Base-by-base conservation (phyloP, 345 rosid species). In the Mercurialis annua region DNA sequence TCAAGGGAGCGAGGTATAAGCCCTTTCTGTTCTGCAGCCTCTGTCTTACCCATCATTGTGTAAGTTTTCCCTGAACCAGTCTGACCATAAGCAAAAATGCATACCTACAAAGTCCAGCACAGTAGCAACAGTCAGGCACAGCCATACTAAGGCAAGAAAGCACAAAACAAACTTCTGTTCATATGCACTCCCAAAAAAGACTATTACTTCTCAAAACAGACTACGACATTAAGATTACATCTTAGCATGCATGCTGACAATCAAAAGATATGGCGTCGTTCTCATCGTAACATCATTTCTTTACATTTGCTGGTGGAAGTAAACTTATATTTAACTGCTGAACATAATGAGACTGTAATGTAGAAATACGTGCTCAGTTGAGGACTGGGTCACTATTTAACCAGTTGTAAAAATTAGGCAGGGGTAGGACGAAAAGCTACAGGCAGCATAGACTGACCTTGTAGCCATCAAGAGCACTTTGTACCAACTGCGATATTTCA, bases 21-120 rank as follows among this genome's bases (percentile, higher is more conserved):
- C n/a, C 99, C 99, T 72, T 86, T 86, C 71, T 83, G 83, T 34
- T 84, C 90, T 33, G 78, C 57, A 21, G 76, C 73, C 64, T 85
- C 92, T 47, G 97, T 90, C 76, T 84, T 91, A 49, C 99, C 99
- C 98, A 94, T 87, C 99, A 94, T 94, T 9, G 99, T 94, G 69
- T 94, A 91, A 6, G 99, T 94, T 80, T 94, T 91, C 1, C 99
- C 99, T 2, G 99, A 94, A 40, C 99, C 99, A 2, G 99, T 94
- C 65, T 94, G 98, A 42, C 99, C 98, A 55, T 94, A 94, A 29
- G 99, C 99, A 86, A 94, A 94, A 47, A 94, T 94, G 64, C 99
- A 94, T 8, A 94, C 97, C 97, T 94, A 77, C 77, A 30, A 71
- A 66, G 52, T 46, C 40, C 67, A 48, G n/a, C 14, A 21, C 24